Conservation (phyloP, 148 eudicot species). For the Chenopodium album region DNA sequence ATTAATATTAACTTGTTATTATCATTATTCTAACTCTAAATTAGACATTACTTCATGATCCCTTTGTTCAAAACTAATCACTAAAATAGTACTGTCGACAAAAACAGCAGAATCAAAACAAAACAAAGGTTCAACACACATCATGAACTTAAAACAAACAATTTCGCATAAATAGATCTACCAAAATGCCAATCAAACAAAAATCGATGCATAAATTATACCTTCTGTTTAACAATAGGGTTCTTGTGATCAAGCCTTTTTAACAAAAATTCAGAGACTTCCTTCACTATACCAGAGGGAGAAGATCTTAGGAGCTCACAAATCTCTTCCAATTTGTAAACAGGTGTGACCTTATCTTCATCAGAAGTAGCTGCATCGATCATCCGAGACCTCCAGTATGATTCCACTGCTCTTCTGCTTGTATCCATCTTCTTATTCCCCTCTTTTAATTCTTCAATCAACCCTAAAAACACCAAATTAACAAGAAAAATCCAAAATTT, state of each 20-base stretch:
- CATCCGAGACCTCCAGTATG: conserved; percentile 92
- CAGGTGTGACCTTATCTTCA: conserved; percentile 91
- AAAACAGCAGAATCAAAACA: neutral
- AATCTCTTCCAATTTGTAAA: conserved; percentile 88
- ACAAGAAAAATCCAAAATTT: neutral
- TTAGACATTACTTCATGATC: no score
- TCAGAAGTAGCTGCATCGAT: conserved; percentile 90
- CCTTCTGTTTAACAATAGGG: conserved; percentile 93
- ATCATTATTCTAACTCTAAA: neutral
- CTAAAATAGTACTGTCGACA: neutral
- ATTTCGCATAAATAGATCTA: conserved; percentile 1
- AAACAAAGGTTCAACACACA: neutral
- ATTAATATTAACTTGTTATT: neutral
- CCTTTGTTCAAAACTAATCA: neutral
- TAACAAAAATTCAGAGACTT: conserved; percentile 70
- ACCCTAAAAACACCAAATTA: neutral
- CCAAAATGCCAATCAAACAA: neutral
- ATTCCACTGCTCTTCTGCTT: conserved; percentile 95
- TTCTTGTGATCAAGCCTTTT: conserved; percentile 86
- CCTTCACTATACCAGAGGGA: conserved; percentile 66
- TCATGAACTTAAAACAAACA: neutral
- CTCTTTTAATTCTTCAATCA: neutral
- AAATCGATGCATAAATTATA: conserved; percentile 13
- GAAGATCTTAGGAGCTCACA: conserved; percentile 80
- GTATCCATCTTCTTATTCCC: conserved; percentile 51